Base-by-base conservation (phyloP, 106 monocot species). In the Hemerocallis citrina region DNA sequence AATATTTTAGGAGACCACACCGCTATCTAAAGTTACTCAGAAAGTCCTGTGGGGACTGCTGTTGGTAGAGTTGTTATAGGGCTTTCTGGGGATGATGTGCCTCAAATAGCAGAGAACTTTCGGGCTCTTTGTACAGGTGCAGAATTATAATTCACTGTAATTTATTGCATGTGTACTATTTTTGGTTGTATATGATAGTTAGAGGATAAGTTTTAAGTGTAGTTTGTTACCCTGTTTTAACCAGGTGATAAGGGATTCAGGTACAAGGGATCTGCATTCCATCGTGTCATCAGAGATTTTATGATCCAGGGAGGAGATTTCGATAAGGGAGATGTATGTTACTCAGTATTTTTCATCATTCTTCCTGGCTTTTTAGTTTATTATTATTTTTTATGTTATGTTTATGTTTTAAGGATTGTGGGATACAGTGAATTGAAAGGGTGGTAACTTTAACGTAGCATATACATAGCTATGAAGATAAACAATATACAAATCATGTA, bases 261-360 rank as follows among this genome's bases (percentile, higher is more conserved):
- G 5, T 94, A 68, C 69, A 94, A 89, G 70, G 93, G 93, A 41
- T 94, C 82, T 23, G 35, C 72, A n/a, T 94, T 94, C 56, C 93
- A 94, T 52, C 93, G 89, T 61, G 85, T 94, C 65, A 94, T 94
- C 45, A 89, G 78, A 31, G 89, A 89, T 50, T 94, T 94, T 80
- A 94, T 94, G 93, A 94, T 94, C 32, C 93, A 94, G 75, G 93
- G 93, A 11, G 93, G 93, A 55, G 93, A 94, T 50, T 94, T 94
- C 68, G 93, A 94, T 45, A 85, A 89, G 77, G 83, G 85, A 58
- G 89, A 94, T 70, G 93, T 94, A 61, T 55, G 87, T n/a, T 43
- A 16, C 30, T 39, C 7, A 16, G 2, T n/a, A 5, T 43, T 5
- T 7, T 4, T 30, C 44, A 61, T 17, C 25, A 40, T 58, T 0